Evolutionary conservation across 2,329 filamentous ascomycete genomes (phyloP).

Genomic region (Remersonia thermophila): DNA sequence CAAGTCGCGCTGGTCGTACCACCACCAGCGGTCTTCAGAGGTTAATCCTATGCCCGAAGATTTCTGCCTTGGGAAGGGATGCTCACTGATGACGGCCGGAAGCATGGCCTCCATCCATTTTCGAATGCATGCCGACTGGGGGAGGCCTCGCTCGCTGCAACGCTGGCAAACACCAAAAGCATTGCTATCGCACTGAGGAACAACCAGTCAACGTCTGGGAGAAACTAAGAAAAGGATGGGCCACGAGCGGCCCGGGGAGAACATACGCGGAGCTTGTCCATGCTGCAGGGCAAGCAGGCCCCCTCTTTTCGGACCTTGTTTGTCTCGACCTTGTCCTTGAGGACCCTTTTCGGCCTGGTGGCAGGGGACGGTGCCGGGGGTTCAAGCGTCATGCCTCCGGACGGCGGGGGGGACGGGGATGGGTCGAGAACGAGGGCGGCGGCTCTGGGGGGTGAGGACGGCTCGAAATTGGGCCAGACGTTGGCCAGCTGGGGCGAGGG

Average conservation of each 20-base stretch:
- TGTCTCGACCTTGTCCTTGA: slow-evolving; percentile 30
- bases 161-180: slow-evolving; percentile 1
- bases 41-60: background rate
- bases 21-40: slow-evolving; percentile 10
- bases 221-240: background rate
- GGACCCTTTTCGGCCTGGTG: slow-evolving; percentile 6
- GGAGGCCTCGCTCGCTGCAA: slow-evolving; percentile 3
- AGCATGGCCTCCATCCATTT: slow-evolving; percentile 1
- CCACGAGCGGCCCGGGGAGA: too few species aligned
- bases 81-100: slow-evolving; percentile 4
- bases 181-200: slow-evolving; percentile 9
- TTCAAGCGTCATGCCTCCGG: slow-evolving; percentile 5
- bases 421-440: slow-evolving; percentile 4
- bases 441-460: slow-evolving; percentile 6
- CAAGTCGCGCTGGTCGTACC: slow-evolving; percentile 1
- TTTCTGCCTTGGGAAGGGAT: background rate
- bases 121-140: slow-evolving; percentile 7
- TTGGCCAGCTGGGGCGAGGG: slow-evolving; percentile 4
- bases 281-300: slow-evolving; percentile 35
- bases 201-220: slow-evolving; percentile 9
- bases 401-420: slow-evolving; percentile 1
- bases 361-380: background rate
- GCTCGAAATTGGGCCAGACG: slow-evolving; percentile 10
- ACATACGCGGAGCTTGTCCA: too few species aligned
- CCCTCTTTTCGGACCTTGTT: slow-evolving; percentile 36